Conservation (phyloP, 164 flowering plant genomes). For the Houttuynia cordata region DNA sequence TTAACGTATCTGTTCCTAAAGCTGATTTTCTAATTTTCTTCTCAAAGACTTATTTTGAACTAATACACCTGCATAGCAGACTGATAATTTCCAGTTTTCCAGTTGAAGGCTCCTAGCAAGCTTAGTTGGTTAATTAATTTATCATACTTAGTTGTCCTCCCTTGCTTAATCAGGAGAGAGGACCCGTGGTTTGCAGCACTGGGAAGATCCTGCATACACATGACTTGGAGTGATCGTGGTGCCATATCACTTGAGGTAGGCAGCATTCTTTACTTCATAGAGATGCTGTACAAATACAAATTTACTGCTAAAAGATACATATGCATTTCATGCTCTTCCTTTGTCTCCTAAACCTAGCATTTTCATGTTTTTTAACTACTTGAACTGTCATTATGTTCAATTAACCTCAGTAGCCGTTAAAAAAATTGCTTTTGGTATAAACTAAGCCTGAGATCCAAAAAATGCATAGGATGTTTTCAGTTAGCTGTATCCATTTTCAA, state of each 20-base stretch:
- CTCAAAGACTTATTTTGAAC: too few relatives aligned
- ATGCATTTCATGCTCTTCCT: neutral
- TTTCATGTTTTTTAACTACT: too few relatives aligned
- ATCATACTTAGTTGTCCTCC: neutral
- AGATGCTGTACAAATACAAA: neutral
- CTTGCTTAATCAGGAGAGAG: conserved; percentile 43
- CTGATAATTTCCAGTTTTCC: neutral
- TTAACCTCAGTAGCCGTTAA: too few relatives aligned
- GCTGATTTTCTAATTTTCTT: neutral
- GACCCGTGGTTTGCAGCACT: conserved; percentile 79
- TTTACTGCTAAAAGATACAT: neutral
- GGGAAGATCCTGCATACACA: conserved; percentile 83
- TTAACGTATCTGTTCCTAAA: conserved; percentile 65
- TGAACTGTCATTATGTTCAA: too few relatives aligned
- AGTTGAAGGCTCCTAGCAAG: neutral
- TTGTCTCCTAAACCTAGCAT: neutral
- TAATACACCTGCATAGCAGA: neutral
- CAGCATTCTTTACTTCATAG: neutral
- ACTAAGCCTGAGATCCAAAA: too few relatives aligned
- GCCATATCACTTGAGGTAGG: conserved; percentile 93
- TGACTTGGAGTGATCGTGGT: conserved; percentile 89
- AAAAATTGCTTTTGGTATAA: too few relatives aligned
- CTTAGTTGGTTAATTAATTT: too few relatives aligned
- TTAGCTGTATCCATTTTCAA: too few relatives aligned
- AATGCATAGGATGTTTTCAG: too few relatives aligned